Conservation (phyloP, 768 basidiomycete species). For the Suillus fuscotomentosus region DNA sequence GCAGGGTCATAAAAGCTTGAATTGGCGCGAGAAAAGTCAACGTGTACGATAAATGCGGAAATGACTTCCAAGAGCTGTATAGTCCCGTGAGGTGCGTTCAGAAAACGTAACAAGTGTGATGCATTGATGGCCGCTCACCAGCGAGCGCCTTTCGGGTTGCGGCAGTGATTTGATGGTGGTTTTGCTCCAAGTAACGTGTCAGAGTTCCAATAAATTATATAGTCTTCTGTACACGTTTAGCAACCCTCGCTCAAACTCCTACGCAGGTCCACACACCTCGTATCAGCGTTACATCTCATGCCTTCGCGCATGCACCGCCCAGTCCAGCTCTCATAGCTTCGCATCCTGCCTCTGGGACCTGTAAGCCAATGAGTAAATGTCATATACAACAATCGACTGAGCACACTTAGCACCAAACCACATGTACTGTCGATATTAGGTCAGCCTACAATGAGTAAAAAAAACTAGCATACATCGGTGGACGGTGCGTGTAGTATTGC, state of each 20-base stretch:
- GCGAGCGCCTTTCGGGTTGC: conserved; percentile 7
- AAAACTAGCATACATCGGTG: neutral
- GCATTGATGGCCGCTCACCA: conserved; percentile 13
- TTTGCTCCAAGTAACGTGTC: conserved; percentile 15
- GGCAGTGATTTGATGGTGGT: neutral
- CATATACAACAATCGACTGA: too few species aligned
- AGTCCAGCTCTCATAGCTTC: too few species aligned
- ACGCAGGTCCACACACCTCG: too few species aligned
- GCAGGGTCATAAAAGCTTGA: neutral
- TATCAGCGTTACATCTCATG: too few species aligned
- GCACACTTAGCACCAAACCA: too few species aligned
- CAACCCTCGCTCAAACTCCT: too few species aligned
- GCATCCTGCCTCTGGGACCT: too few species aligned
- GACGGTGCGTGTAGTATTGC: conserved; percentile 8
- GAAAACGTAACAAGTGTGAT: neutral
- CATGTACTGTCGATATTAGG: too few species aligned
- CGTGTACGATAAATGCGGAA: conserved; percentile 7
- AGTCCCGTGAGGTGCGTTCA: neutral
- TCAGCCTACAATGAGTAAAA: neutral
- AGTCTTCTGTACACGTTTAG: too few species aligned
- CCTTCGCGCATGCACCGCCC: too few species aligned
- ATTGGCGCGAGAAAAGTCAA: neutral
- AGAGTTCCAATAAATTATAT: too few species aligned
- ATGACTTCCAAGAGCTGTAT: conserved; percentile 3
- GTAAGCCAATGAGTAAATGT: too few species aligned